Evolutionary conservation across 2,329 filamentous ascomycete species (phyloP).

Genomic region (Tympanopsis confertula): DNA sequence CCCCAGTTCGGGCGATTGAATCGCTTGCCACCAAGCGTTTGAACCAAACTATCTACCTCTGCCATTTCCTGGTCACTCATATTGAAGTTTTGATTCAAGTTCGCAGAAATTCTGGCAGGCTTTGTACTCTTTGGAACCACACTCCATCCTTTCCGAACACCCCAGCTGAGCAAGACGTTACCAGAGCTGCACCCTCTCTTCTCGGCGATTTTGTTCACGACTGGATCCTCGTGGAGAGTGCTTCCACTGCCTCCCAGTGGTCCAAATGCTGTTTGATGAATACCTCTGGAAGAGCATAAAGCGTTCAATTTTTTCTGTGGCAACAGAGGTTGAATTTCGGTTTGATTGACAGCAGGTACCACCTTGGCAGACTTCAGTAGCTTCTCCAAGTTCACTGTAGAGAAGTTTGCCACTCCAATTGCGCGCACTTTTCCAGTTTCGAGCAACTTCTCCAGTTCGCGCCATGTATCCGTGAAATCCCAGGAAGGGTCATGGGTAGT

Average conservation of each 20-base stretch:
- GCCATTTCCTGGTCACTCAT: no score
- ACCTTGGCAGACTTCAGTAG: slow-evolving; percentile 37
- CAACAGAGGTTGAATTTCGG: slow-evolving; percentile 58
- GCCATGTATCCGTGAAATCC: slow-evolving; percentile 34
- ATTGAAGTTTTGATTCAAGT: no score
- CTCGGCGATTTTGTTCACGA: slow-evolving; percentile 32
- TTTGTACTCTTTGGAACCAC: slow-evolving; percentile 33
- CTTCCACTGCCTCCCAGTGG: slow-evolving; percentile 45
- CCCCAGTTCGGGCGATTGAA: no score
- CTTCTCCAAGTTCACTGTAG: slow-evolving; percentile 24
- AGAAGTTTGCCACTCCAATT: slow-evolving; percentile 41
- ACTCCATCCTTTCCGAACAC: slow-evolving; percentile 27
- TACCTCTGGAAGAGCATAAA: slow-evolving; percentile 43
- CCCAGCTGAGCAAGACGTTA: slow-evolving; percentile 31
- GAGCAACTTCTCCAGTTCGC: slow-evolving; percentile 28
- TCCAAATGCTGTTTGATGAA: slow-evolving; percentile 52
- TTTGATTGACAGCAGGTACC: slow-evolving; percentile 53
- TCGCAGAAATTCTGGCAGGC: slow-evolving; percentile 24
- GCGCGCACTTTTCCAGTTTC: slow-evolving; percentile 24
- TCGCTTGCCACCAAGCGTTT: no score
- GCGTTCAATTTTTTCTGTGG: slow-evolving; percentile 46
- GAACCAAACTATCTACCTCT: no score
- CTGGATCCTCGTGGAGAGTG: slow-evolving; percentile 31
- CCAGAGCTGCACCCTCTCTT: slow-evolving; percentile 25
- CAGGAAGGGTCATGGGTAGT: no score